Evolutionary conservation across 192 early-diverging fungal species (phyloP).

Genomic region (Mortierella claussenii): DNA sequence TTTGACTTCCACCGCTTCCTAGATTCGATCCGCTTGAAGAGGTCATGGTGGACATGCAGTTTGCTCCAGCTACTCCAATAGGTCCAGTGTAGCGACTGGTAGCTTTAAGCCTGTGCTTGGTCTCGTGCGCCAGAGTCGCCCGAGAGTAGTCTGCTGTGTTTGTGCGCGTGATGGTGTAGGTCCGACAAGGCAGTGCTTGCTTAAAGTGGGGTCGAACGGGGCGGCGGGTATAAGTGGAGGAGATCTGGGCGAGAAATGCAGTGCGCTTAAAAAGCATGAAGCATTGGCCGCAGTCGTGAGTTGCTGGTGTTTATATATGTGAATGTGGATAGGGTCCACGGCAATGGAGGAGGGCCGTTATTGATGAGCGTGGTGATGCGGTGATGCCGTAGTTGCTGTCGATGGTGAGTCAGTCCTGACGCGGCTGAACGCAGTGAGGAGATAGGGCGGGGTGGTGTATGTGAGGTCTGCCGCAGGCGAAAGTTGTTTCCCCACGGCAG

Average conservation of each 20-base stretch:
- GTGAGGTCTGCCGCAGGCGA: too few species aligned
- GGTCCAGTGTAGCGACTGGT: neutral
- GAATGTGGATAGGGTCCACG: too few species aligned
- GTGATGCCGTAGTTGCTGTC: constrained; percentile 18
- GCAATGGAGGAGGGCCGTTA: too few species aligned
- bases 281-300: neutral
- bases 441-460: too few species aligned
- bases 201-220: neutral
- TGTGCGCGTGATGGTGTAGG: neutral
- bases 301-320: too few species aligned
- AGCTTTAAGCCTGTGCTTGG: neutral
- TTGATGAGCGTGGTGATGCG: too few species aligned
- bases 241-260: neutral
- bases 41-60: neutral
- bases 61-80: neutral
- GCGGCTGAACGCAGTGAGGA: too few species aligned
- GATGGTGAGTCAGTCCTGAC: constrained; percentile 22
- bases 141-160: neutral
- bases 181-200: neutral
- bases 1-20: neutral
- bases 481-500: too few species aligned
- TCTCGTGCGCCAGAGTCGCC: neutral
- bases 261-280: constrained; percentile 12
- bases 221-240: neutral
- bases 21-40: neutral